Base-by-base conservation (phyloP, 805 yeast genomes). In the Cyberlindnera mycetangii region DNA sequence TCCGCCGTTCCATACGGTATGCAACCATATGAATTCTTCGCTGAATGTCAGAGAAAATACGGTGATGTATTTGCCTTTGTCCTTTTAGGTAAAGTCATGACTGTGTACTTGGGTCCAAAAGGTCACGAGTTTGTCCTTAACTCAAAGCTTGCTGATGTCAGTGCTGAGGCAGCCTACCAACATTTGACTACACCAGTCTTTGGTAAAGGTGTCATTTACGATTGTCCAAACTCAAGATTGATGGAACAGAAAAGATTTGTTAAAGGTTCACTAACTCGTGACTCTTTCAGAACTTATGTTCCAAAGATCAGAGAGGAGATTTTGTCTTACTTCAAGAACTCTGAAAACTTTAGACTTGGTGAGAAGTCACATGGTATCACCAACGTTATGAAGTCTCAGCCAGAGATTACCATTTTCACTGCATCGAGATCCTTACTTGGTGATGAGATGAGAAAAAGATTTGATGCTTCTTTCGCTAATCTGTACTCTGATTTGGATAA, bases 171-270 rank as follows among this genome's bases (percentile, higher is more conserved):
- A 39, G 98, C 97, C 32, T 93, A 93, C 71, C 76, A 83, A 50
- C 97, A 90, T 64, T 76, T 93, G 67, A 93, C 99, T n/a, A 92
- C 98, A n/a, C 99, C 99, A 12, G 97, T 89, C 14, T 93, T 93
- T 56, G 99, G 99, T 58, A 81, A 89, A 61, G 99, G 98, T 59
- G 99, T 93, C 43, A 86, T 93, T 42, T 93, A 93, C 65, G 99
- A 93, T 70, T 92, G 97, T 69, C 89, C 99, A 51, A 93, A 93
- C 70, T 70, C 81, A 59, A 81, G 89, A 54, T 78, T 93, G 60
- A 93, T 93, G 99, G 99, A 93, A 66, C 99, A 93, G 69, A 93
- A 93, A 79, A 93, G 89, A 71, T 93, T 93, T 60, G 95, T 90
- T 51, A 93, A 93, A 69, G 78, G 79, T 43, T 95, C 97, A 18